Percentiles rank a stretch among this genome's conserved stretches.
These are phyloP conservation scores for Leccinum ochraceum DNA, from an alignment of 768 basidiomycete species.

Conservation along the genomic window DNA sequence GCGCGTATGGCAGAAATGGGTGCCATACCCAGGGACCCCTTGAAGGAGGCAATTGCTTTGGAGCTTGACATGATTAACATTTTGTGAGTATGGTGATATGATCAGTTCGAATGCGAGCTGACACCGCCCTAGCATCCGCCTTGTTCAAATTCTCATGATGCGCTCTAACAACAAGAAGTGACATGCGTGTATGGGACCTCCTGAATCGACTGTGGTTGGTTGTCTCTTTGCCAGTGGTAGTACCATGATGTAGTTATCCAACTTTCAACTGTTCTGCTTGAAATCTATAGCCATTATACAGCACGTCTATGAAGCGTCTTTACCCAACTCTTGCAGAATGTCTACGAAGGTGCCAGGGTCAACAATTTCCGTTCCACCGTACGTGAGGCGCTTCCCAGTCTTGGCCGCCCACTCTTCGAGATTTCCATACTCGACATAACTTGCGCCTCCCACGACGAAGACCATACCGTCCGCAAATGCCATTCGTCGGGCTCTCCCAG, in stretches of 20 bases:
- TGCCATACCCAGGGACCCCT: conserved; percentile 64
- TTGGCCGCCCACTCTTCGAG: conserved; percentile 89
- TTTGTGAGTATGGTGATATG: conserved; percentile 52
- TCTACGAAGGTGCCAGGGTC: conserved; percentile 85
- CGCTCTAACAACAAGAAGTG: conserved; percentile 56
- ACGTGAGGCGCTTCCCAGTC: conserved; percentile 83
- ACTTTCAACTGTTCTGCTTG: neutral
- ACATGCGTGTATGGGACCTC: conserved; percentile 16
- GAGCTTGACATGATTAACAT: conserved; percentile 92
- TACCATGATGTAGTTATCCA: conserved; percentile 1
- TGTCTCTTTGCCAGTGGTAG: conserved; percentile 17
- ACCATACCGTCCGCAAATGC: conserved; percentile 88
- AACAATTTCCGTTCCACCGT: conserved; percentile 94
- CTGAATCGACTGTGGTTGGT: neutral
- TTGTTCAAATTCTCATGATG: conserved; percentile 79
- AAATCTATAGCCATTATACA: conserved; percentile 43
- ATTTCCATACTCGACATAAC: conserved; percentile 97
- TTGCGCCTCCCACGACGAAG: conserved; percentile 95
- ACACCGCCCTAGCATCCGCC: conserved; percentile 56
- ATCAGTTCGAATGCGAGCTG: conserved; percentile 4
- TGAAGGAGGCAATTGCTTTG: conserved; percentile 75
- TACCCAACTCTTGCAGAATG: conserved; percentile 66
- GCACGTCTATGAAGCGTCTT: conserved; percentile 31
- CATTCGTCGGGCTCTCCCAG: conserved; percentile 58
- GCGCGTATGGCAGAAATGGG: conserved; percentile 75